Evolutionary conservation across 345 rosid genomes (phyloP).

Genomic region (Crucihimalaya himalaica): DNA sequence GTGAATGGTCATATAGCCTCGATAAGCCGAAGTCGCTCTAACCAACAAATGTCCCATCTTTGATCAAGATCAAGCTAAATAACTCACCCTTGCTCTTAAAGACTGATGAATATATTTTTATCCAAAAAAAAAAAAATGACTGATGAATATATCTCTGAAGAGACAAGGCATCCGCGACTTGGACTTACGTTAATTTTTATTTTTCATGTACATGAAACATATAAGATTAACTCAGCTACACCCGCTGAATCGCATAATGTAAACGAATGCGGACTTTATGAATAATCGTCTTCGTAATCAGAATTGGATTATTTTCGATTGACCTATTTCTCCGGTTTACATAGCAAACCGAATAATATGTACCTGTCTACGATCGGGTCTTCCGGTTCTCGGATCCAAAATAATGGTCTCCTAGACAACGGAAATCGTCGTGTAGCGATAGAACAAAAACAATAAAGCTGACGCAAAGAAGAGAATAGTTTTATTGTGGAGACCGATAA

Average conservation of each 20-base stretch:
- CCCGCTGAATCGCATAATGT: background rate
- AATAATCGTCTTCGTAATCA: background rate
- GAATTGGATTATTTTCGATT: background rate
- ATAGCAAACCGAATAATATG: conserved; percentile 4
- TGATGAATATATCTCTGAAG: background rate
- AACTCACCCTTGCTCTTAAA: background rate
- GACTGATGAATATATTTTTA: background rate
- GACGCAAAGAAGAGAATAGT: conserved; percentile 47
- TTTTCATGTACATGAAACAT: background rate
- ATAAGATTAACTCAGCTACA: background rate
- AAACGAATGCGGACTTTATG: background rate
- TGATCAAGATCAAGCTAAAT: background rate
- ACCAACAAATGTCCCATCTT: background rate
- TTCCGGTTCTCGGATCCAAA: conserved; percentile 19
- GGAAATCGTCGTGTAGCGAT: conserved; percentile 40
- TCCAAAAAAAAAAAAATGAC: no score
- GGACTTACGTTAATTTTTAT: background rate
- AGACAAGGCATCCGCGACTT: background rate
- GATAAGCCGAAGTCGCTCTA: background rate
- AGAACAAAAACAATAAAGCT: conserved; percentile 26
- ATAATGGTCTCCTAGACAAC: conserved; percentile 16
- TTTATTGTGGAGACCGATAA: conserved; percentile 42
- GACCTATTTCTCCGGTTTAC: background rate
- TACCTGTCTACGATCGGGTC: background rate
- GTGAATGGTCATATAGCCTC: background rate